Evolutionary conservation across 2,329 filamentous ascomycete species (phyloP).

Genomic region (Geosmithia putterillii): DNA sequence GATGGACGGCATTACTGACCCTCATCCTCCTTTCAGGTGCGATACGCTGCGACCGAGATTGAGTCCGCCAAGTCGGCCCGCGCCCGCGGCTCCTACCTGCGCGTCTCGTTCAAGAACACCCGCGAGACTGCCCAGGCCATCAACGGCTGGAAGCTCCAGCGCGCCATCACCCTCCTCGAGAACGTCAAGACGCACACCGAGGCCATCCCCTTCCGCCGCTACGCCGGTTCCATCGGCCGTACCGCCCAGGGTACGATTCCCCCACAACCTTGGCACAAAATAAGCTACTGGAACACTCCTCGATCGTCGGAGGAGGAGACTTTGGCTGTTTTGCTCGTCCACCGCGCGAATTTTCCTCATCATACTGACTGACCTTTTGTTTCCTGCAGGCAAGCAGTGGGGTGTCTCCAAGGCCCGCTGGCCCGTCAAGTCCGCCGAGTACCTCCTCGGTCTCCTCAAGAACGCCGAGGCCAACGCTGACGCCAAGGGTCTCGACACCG

Average conservation of each 20-base stretch:
- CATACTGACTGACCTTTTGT: conserved; percentile 12
- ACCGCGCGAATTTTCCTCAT: no score
- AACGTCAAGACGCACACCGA: conserved; percentile 96
- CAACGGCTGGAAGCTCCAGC: conserved; percentile 97
- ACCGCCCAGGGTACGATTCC: conserved; percentile 80
- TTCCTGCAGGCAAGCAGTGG: conserved; percentile 82
- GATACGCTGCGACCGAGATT: conserved; percentile 90
- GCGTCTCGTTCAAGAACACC: conserved; percentile 99
- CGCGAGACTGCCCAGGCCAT: conserved; percentile 98
- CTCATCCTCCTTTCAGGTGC: conserved; percentile 63
- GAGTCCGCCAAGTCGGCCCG: conserved; percentile 86
- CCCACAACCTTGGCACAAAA: conserved; percentile 12
- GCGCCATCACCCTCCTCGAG: conserved; percentile 92
- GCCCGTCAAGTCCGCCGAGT: conserved; percentile 98
- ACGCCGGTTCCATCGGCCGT: conserved; percentile 89
- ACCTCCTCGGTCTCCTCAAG: conserved; percentile 92
- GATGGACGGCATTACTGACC: not conserved
- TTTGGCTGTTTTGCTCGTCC: not conserved
- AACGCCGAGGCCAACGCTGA: conserved; percentile 97
- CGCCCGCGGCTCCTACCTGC: conserved; percentile 96
- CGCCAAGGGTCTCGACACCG: conserved; percentile 93
- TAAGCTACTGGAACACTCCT: not conserved
- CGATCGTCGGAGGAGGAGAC: not conserved
- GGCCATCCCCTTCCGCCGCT: conserved; percentile 96
- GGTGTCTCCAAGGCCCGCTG: conserved; percentile 97